Conservation (phyloP, 371 early-diverging fungal species). For the Catenaria anguillulae region DNA sequence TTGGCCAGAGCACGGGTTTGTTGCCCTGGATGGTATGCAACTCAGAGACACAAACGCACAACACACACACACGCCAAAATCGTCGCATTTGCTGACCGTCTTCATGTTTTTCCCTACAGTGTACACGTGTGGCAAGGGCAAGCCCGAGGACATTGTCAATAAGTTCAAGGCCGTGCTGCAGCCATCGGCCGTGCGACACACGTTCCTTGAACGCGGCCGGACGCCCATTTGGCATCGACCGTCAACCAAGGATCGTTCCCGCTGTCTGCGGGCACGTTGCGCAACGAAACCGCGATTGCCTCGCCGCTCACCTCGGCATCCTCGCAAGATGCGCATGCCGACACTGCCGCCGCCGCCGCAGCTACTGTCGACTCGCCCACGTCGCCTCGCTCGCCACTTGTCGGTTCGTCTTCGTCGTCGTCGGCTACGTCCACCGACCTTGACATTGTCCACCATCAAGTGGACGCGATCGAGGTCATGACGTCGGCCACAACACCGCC, state of each 20-base stretch:
- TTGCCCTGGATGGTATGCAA: constrained; percentile 1
- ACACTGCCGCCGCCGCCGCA: neutral
- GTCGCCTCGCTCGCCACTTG: too few species aligned
- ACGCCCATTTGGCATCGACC: neutral
- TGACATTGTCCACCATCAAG: too few species aligned
- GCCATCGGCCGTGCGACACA: neutral
- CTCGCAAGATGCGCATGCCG: neutral
- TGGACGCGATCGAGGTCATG: neutral
- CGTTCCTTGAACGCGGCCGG: constrained; percentile 2
- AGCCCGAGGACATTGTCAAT: constrained; percentile 3
- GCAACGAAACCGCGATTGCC: too few species aligned
- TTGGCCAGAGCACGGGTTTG: constrained; percentile 4
- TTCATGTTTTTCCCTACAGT: too few species aligned
- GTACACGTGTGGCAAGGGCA: constrained; percentile 1
- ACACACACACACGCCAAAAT: too few species aligned
- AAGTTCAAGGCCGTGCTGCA: constrained; percentile 1
- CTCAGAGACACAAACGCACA: too few species aligned
- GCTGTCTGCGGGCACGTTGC: too few species aligned
- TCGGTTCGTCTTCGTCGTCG: too few species aligned
- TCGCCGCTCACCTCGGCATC: neutral
- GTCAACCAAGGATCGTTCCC: neutral
- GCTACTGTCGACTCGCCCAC: too few species aligned
- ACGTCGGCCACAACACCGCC: neutral
- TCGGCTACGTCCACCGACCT: too few species aligned
- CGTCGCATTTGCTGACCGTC: too few species aligned